Conservation (phyloP, 2,329 filamentous ascomycete species). For the Aureobasidium sp. region DNA sequence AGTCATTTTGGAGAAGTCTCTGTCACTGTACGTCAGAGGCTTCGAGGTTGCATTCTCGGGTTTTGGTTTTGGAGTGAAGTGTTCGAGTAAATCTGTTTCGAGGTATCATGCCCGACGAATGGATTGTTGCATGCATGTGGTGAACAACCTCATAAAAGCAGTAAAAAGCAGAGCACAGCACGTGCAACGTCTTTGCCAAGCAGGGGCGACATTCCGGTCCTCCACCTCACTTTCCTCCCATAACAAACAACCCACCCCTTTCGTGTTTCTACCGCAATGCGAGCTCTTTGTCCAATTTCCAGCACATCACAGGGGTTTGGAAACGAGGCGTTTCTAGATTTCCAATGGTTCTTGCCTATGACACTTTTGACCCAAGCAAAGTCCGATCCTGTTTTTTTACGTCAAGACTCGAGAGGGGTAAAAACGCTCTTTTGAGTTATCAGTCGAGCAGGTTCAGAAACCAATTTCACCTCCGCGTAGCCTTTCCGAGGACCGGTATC, state of each 20-base stretch:
- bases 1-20: neutral
- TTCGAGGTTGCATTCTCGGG: neutral
- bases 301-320: neutral
- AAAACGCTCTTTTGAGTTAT: neutral
- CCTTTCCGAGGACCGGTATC: neutral
- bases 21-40: neutral
- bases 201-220: neutral
- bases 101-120: too few species aligned
- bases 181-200: neutral
- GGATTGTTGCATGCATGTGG: too few species aligned
- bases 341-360: neutral
- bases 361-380: too few species aligned
- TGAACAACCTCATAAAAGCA: too few species aligned
- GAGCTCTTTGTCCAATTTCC: neutral
- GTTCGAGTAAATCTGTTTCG: too few species aligned
- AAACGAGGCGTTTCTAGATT: neutral
- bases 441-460: neutral
- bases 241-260: neutral
- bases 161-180: too few species aligned
- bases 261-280: neutral
- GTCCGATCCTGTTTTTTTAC: too few species aligned
- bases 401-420: neutral
- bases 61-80: too few species aligned
- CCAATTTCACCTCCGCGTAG: neutral
- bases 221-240: neutral